Conservation (phyloP, 2,329 filamentous ascomycete genomes). For the Cladophialophora chaetospira region DNA sequence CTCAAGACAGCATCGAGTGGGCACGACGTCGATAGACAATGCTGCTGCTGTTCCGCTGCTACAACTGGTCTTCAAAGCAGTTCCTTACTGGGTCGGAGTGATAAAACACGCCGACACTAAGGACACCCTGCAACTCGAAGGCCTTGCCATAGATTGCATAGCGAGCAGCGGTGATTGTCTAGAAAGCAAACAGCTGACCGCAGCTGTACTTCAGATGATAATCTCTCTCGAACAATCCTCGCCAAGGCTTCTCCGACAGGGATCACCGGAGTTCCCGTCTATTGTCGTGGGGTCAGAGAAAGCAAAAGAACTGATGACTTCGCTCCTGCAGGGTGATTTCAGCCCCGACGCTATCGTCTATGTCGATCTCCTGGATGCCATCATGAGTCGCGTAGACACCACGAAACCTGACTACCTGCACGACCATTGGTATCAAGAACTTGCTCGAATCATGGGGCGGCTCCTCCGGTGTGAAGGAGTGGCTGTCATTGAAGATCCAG, state of each 20-base stretch:
- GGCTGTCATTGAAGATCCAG: conserved; percentile 31
- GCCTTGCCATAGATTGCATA: conserved; percentile 15
- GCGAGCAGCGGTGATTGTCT: background rate
- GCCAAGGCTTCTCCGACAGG: conserved; percentile 20
- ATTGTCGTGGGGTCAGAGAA: conserved; percentile 15
- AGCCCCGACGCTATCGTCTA: conserved; percentile 23
- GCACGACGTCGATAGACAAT: no score
- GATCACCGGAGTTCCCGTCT: conserved; percentile 21
- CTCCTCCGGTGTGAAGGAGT: conserved; percentile 29
- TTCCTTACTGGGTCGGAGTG: conserved; percentile 23
- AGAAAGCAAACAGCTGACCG: conserved; percentile 6
- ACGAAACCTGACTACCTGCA: conserved; percentile 27
- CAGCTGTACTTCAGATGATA: conserved; percentile 25
- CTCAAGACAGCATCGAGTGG: no score
- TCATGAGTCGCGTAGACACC: conserved; percentile 27
- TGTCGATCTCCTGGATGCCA: conserved; percentile 31
- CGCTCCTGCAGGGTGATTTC: conserved; percentile 26
- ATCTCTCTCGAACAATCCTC: conserved; percentile 22
- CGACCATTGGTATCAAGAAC: conserved; percentile 15
- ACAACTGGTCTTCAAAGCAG: conserved; percentile 14
- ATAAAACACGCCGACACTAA: conserved; percentile 5
- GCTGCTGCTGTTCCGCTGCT: conserved; percentile 6
- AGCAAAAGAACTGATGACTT: conserved; percentile 16
- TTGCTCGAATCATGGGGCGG: conserved; percentile 39
- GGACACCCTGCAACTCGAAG: conserved; percentile 6